phyloP scores from a whole-genome alignment of 2,329 filamentous ascomycete genomes.

The Phialophora expanda region DNA sequence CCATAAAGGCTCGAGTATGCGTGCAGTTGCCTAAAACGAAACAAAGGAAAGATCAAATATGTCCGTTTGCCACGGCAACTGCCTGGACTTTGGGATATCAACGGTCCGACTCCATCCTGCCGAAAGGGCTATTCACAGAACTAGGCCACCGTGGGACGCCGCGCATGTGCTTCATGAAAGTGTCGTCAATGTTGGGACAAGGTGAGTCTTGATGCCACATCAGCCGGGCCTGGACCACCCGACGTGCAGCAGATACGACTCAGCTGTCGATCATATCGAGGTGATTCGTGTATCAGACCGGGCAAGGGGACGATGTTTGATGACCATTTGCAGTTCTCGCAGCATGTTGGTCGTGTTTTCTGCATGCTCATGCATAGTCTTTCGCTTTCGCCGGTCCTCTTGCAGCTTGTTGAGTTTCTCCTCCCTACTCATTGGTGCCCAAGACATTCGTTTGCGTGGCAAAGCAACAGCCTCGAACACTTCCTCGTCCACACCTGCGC shows the following conservation, averaged over 20 bases:
- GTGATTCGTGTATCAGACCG: constrained; percentile 50
- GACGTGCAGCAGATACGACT: constrained; percentile 10
- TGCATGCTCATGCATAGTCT: constrained; percentile 71
- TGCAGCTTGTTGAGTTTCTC: constrained; percentile 87
- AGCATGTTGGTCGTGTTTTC: constrained; percentile 90
- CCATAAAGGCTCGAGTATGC: constrained; percentile 8
- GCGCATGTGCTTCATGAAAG: constrained; percentile 24
- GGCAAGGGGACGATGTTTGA: constrained; percentile 62
- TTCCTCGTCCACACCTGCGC: constrained; percentile 66
- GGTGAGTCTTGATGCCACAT: constrained; percentile 15
- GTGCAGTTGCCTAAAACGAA: constrained; percentile 10
- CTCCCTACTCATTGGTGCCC: constrained; percentile 69
- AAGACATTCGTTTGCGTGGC: constrained; percentile 68
- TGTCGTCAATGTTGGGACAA: constrained; percentile 17
- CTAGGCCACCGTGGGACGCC: constrained; percentile 16
- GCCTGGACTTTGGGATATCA: not conserved
- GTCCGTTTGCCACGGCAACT: constrained; percentile 9
- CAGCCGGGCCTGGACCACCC: not conserved
- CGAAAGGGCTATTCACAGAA: not conserved
- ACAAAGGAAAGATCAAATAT: constrained; percentile 16
- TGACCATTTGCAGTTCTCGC: constrained; percentile 88
- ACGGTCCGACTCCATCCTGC: not conserved
- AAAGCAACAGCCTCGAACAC: constrained; percentile 90
- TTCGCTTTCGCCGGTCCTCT: constrained; percentile 79
- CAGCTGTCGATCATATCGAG: constrained; percentile 45